Conservation (phyloP, 805 yeast genomes). For the Metschnikowia noctiluminum region DNA sequence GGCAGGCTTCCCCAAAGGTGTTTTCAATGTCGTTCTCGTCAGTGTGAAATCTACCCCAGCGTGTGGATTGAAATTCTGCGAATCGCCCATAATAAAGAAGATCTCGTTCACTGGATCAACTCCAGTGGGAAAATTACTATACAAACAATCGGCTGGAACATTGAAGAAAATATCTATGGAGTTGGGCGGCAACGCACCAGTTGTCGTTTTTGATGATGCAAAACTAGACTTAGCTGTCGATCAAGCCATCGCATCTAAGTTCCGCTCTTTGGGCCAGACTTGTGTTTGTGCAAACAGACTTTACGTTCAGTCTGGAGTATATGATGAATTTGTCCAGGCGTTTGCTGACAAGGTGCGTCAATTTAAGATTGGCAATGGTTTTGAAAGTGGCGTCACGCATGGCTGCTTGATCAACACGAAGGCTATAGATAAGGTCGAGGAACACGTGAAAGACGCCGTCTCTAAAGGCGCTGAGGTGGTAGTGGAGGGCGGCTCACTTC, state of each 20-base stretch:
- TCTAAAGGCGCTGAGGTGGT: constrained; percentile 52
- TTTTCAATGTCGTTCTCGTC: constrained; percentile 47
- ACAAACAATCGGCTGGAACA: constrained; percentile 57
- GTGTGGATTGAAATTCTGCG: constrained; percentile 50
- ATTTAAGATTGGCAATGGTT: constrained; percentile 53
- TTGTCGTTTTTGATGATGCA: constrained; percentile 72
- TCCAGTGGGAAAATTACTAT: constrained; percentile 62
- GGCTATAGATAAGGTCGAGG: constrained; percentile 52
- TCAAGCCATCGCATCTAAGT: constrained; percentile 64
- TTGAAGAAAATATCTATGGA: constrained; percentile 71
- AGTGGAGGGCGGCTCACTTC: constrained; percentile 50
- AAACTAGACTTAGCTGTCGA: constrained; percentile 61
- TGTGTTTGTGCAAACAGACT: constrained; percentile 78
- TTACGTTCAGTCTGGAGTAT: constrained; percentile 60
- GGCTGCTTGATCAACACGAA: constrained; percentile 53
- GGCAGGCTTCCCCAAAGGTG: constrained; percentile 62
- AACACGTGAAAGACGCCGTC: constrained; percentile 52
- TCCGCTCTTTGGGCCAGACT: constrained; percentile 77
- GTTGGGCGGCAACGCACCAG: constrained; percentile 81
- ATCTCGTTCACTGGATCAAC: constrained; percentile 81
- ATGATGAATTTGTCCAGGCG: constrained; percentile 54
- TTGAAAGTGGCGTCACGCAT: constrained; percentile 49
- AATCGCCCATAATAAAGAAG: constrained; percentile 54
- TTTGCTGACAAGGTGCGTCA: constrained; percentile 44
- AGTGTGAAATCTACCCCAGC: constrained; percentile 50